Evolutionary conservation across 305 asterid genomes (phyloP), one percentile per base, ranked within the genome.

Genomic region (Rubia occidens): DNA sequence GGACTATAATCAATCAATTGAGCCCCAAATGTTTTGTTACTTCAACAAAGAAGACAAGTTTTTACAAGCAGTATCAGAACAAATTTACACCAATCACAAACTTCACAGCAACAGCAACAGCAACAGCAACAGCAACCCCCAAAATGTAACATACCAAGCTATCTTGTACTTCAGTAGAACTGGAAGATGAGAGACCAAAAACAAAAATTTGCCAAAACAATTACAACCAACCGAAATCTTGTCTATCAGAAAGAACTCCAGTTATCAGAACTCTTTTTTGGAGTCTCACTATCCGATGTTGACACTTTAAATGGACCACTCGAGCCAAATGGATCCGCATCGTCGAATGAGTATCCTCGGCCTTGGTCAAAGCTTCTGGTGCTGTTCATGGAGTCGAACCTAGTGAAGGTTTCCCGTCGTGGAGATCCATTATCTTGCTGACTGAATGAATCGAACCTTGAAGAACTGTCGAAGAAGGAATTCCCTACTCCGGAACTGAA

Each of bases 301-400:
- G 96, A 86, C 76, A 87, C 94, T 85, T 88, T 93, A 77, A 93
- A 93, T 24, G 98, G 96, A 58, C 98, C 97, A 37, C 78, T 90
- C 8, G 92, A 84, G 55, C 97, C 97, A 64, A 90, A 93, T 8
- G 96, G 96, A 56, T 93, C 98, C 10, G 88, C 71, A 72, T 93
- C 97, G 7, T 93, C 98, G 72, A 90, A 90, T 3, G 98, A 88
- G 80, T 62, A 88, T 54, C 78, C 86, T 66, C 84, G 81, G 80
- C 89, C 62, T 32, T 84, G 90, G 37, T 85, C 89, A 56, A 84
- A 85, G 67, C 91, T 86, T 63, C 77, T 77, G 21, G 86, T 76
- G 81, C 96, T 92, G 78, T 71, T 85, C n/a, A 89, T 78, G 60
- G 98, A 92, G 78, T 89, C 96, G 6, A 92, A 92, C 84, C 96